These are phyloP conservation scores for Trichoderma koningii DNA, from an alignment of 2,329 filamentous ascomycete species.

Conservation along the genomic window DNA sequence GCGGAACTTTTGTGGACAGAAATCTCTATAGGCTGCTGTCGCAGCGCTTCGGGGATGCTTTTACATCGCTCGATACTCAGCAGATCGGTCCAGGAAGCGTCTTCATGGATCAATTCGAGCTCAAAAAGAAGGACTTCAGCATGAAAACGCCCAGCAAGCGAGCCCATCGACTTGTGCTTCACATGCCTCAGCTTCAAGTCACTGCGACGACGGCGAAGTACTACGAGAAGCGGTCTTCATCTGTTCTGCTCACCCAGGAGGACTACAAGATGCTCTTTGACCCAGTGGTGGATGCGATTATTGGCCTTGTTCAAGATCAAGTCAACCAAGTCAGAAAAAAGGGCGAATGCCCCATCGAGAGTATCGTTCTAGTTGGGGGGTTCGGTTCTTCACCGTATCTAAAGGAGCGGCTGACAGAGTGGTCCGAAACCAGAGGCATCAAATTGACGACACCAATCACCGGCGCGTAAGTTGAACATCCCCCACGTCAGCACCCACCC, in stretches of 20 bases:
- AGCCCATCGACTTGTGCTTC: background rate
- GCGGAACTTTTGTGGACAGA: background rate
- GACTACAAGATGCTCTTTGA: conserved; percentile 8
- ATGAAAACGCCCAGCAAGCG: conserved; percentile 24
- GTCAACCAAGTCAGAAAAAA: background rate
- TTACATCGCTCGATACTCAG: background rate
- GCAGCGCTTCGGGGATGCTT: background rate
- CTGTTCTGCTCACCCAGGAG: background rate
- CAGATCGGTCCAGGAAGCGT: conserved; percentile 29
- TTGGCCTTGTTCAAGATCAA: background rate
- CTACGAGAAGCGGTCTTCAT: conserved; percentile 5
- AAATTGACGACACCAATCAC: background rate
- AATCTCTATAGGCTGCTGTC: background rate
- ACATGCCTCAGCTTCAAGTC: background rate
- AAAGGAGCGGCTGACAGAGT: conserved; percentile 8
- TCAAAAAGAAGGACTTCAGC: conserved; percentile 30
- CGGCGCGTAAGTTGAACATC: conserved; percentile 15
- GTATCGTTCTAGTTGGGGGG: background rate
- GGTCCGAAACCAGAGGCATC: background rate
- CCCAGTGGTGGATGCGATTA: background rate
- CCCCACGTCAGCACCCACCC: background rate
- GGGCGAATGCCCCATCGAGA: background rate
- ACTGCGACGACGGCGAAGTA: background rate
- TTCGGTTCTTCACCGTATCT: background rate
- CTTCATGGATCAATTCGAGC: conserved; percentile 30